These are phyloP conservation scores for Angomonas deanei DNA, from an alignment of 208 protist species.

Conservation along the genomic window DNA sequence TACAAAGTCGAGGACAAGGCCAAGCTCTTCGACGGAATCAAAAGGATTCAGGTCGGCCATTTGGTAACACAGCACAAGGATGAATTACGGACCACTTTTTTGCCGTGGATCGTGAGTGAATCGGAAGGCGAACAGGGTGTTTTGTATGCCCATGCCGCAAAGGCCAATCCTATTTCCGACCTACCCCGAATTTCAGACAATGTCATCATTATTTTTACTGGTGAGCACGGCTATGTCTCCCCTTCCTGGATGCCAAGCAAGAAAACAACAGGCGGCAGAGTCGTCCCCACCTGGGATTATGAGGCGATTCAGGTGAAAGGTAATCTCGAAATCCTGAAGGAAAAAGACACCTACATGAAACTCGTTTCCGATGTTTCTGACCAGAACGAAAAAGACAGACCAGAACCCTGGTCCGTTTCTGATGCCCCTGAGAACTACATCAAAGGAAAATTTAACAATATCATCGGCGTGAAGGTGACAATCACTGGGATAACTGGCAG, in stretches of 20 bases:
- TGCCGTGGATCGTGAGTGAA: neutral
- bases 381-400: neutral
- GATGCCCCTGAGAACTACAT: neutral
- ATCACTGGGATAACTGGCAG: neutral
- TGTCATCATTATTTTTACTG: neutral
- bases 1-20: neutral
- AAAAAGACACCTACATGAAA: neutral
- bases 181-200: neutral
- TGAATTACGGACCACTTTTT: neutral
- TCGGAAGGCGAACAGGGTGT: neutral
- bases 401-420: neutral
- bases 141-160: neutral
- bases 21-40: neutral
- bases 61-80: neutral
- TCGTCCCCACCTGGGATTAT: neutral
- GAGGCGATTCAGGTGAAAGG: neutral
- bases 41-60: neutral
- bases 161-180: neutral
- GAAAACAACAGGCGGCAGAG: neutral
- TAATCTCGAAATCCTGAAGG: neutral
- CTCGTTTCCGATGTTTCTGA: neutral
- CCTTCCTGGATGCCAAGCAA: neutral
- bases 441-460: neutral
- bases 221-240: neutral
- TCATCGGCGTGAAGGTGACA: neutral